Conservation (phyloP, 768 basidiomycete genomes). For the Kockovaella imperatae region DNA sequence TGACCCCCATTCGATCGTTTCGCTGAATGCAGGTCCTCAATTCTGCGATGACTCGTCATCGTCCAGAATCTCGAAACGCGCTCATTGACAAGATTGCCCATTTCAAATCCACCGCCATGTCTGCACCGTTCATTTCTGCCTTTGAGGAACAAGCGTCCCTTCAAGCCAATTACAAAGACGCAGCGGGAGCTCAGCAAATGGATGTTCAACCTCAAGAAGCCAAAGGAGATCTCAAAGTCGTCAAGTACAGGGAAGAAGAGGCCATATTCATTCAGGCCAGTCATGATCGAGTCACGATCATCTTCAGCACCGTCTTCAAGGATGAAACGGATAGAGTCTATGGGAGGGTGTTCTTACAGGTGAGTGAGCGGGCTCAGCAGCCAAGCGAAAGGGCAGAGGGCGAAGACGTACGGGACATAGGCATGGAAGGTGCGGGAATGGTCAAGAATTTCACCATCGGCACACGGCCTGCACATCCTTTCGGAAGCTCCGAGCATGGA, state of each 20-base stretch:
- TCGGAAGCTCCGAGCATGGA: too few species aligned
- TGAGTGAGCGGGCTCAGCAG: conserved; percentile 44
- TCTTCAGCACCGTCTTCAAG: conserved; percentile 92
- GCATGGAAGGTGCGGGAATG: too few species aligned
- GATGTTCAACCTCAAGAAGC: conserved; percentile 25
- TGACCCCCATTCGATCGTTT: not conserved
- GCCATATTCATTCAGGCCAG: conserved; percentile 92
- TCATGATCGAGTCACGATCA: conserved; percentile 90
- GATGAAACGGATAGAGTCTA: conserved; percentile 97
- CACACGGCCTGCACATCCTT: too few species aligned
- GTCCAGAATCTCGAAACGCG: conserved; percentile 64
- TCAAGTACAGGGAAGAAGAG: conserved; percentile 94
- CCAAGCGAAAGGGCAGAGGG: too few species aligned
- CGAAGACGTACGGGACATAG: too few species aligned
- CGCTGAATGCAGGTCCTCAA: too few species aligned
- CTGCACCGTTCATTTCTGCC: conserved; percentile 85
- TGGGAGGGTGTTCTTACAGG: conserved; percentile 97
- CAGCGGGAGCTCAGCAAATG: conserved; percentile 52
- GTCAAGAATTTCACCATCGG: too few species aligned
- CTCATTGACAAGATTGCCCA: conserved; percentile 74
- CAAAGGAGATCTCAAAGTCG: conserved; percentile 77
- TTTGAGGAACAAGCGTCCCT: conserved; percentile 75
- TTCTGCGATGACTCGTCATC: not conserved
- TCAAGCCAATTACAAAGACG: conserved; percentile 50
- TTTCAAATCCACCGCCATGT: conserved; percentile 85